Percentiles rank a stretch among this genome's conserved stretches.
Conservation (phyloP, 2,329 filamentous ascomycete species). For the Cladophialophora chaetospira region DNA sequence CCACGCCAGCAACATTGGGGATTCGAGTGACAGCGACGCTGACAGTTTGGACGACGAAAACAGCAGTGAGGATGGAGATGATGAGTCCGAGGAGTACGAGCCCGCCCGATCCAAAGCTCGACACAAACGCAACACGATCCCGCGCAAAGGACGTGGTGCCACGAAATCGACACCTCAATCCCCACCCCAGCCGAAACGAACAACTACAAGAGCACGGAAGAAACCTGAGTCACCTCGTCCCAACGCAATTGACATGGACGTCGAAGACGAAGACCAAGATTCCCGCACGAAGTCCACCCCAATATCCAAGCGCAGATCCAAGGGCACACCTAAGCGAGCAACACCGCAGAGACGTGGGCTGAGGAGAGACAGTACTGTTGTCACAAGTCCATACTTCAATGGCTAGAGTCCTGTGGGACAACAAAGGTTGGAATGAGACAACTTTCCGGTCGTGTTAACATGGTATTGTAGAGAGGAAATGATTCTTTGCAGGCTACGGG, state of each 20-base stretch:
- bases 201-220: constrained; percentile 1
- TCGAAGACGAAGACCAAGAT: background rate
- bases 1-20: background rate
- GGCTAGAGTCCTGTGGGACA: too few species aligned
- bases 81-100: constrained; percentile 12
- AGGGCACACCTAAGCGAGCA: background rate
- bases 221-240: background rate
- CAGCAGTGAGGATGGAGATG: background rate
- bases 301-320: background rate
- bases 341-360: constrained; percentile 8
- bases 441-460: too few species aligned
- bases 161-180: background rate
- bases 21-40: background rate
- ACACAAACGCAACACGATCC: background rate
- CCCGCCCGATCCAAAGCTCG: constrained; percentile 1
- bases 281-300: background rate
- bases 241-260: background rate
- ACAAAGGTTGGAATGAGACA: too few species aligned
- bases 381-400: constrained; percentile 28
- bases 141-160: background rate
- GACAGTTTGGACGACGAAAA: constrained; percentile 3
- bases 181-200: background rate
- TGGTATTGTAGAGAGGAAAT: too few species aligned
- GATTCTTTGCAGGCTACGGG: too few species aligned
- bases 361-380: constrained; percentile 24